Percentiles rank a stretch among this genome's conserved stretches.
These are phyloP conservation scores for Coelastrella sp. DNA, from an alignment of 139 green algal genomes.

Conservation along the genomic window DNA sequence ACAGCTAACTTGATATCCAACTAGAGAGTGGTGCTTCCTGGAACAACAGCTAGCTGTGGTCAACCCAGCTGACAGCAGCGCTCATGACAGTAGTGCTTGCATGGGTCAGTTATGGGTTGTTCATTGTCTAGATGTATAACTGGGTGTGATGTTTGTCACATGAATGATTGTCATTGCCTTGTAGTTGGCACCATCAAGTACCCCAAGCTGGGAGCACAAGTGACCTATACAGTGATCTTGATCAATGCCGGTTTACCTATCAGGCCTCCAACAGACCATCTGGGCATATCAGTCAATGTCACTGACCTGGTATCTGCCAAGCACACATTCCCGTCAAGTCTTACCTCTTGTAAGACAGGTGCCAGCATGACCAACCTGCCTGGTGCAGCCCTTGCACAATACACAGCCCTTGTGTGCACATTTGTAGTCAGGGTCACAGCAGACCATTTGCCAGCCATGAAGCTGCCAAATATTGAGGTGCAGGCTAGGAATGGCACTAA, in stretches of 20 bases:
- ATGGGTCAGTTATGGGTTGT: too few species aligned
- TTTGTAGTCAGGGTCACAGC: constrained; percentile 3
- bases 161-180: too few species aligned
- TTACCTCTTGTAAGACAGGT: not conserved
- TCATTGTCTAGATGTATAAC: too few species aligned
- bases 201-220: constrained; percentile 1
- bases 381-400: not conserved
- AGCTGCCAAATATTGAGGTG: not conserved
- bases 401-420: not conserved
- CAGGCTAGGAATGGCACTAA: not conserved
- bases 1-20: too few species aligned
- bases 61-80: too few species aligned
- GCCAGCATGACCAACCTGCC: not conserved
- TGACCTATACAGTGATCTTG: not conserved
- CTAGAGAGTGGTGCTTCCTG: too few species aligned
- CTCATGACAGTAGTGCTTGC: too few species aligned
- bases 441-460: not conserved
- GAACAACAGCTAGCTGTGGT: too few species aligned
- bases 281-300: too few species aligned
- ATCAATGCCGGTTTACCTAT: not conserved
- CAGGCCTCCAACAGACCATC: not conserved
- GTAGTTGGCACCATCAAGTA: not conserved
- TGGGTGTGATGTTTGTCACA: not conserved
- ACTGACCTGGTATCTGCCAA: too few species aligned
- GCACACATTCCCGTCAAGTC: too few species aligned